Conservation (phyloP, 2,329 filamentous ascomycete species). For the Ophiostoma himal-ulmi region DNA sequence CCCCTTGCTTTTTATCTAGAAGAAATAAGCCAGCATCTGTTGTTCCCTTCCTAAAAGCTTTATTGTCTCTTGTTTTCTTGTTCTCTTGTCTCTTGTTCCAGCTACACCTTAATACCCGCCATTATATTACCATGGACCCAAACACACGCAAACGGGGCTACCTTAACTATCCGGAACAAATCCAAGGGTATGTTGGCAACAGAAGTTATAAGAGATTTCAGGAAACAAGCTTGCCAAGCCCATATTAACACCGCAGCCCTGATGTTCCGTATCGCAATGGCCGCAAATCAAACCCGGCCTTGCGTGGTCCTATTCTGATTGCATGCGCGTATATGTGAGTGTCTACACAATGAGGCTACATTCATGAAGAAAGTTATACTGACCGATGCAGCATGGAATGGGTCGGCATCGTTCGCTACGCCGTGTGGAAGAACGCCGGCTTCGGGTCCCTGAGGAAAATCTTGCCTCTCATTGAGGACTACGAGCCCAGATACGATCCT, state of each 20-base stretch:
- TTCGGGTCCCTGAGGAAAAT: conserved; percentile 54
- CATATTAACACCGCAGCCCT: conserved; percentile 29
- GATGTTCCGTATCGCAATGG: conserved; percentile 42
- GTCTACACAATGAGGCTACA: neutral
- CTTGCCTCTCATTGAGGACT: conserved; percentile 46
- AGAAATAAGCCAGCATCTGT: neutral
- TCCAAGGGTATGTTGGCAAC: conserved; percentile 32
- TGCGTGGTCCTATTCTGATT: conserved; percentile 50
- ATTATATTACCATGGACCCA: conserved; percentile 23
- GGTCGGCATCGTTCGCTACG: conserved; percentile 47
- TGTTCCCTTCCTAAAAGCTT: neutral
- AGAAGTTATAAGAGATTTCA: neutral
- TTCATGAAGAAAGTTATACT: neutral
- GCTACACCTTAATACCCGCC: neutral
- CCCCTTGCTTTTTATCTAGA: neutral
- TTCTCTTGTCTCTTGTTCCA: neutral
- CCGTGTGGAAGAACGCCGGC: conserved; percentile 59
- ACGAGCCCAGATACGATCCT: conserved; percentile 43
- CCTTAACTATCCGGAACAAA: conserved; percentile 36
- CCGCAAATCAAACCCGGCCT: conserved; percentile 49
- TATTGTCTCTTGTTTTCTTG: neutral
- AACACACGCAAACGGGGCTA: conserved; percentile 27
- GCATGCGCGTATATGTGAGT: conserved; percentile 51
- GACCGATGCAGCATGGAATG: conserved; percentile 44
- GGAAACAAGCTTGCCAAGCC: neutral